These are phyloP conservation scores for Triticum monococcum DNA, from an alignment of 176 grass and related monocot genomes.

Conservation along the genomic window DNA sequence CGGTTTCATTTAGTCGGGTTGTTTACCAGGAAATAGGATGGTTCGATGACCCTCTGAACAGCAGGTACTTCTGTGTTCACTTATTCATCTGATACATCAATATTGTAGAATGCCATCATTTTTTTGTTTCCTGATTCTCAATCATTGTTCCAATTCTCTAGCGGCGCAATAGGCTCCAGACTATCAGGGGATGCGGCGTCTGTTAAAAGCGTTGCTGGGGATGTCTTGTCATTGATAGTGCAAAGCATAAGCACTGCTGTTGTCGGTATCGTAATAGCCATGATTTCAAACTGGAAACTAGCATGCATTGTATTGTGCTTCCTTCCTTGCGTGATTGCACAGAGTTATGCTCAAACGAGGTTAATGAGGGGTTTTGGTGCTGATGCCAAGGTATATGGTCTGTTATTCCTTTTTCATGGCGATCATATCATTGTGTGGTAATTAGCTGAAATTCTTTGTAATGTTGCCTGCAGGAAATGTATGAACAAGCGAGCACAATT, in stretches of 20 bases:
- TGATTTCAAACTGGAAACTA: constrained; percentile 67
- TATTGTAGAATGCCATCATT: neutral
- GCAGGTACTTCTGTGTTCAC: constrained; percentile 43
- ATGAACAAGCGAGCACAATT: constrained; percentile 79
- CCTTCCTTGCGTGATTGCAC: constrained; percentile 49
- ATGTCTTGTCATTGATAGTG: constrained; percentile 62
- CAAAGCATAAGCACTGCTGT: constrained; percentile 58
- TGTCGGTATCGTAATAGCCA: constrained; percentile 56
- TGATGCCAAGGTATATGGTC: constrained; percentile 59
- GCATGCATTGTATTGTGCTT: constrained; percentile 51
- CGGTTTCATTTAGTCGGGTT: constrained; percentile 45
- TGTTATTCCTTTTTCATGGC: neutral
- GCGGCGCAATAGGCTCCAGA: constrained; percentile 63
- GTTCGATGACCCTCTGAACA: constrained; percentile 62
- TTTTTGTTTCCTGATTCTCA: constrained; percentile 20
- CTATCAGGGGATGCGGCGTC: constrained; percentile 62
- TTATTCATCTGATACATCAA: constrained; percentile 19
- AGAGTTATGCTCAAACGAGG: constrained; percentile 58
- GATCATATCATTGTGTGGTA: neutral
- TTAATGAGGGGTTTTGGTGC: constrained; percentile 62
- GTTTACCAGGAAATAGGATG: constrained; percentile 68
- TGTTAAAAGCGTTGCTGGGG: constrained; percentile 59
- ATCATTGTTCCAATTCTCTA: constrained; percentile 22
- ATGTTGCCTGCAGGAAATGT: constrained; percentile 54
- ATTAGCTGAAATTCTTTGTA: constrained; percentile 6